phyloP scores from a whole-genome alignment of 441 rosid species.

The Corymbia calophylla region DNA sequence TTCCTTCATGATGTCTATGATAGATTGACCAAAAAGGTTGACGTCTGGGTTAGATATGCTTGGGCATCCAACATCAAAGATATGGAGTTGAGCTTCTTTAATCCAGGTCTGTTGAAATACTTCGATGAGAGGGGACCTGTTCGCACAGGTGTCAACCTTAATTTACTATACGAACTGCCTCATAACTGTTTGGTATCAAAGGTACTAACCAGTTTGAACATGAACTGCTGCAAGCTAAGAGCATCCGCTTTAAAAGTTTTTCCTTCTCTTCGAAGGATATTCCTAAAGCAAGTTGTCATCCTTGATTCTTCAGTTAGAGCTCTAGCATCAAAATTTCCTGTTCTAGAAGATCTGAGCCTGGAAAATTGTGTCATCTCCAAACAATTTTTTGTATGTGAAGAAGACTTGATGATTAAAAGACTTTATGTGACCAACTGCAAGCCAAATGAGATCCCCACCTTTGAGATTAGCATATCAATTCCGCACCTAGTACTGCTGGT shows the following conservation, averaged over 20 bases:
- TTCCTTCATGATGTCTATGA: neutral
- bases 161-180: neutral
- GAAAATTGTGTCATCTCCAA: slow-evolving; percentile 4
- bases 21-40: neutral
- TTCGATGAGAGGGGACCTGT: neutral
- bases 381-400: slow-evolving; percentile 9
- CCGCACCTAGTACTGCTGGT: neutral
- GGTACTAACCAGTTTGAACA: neutral
- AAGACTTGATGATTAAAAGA: slow-evolving; percentile 3
- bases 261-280: slow-evolving; percentile 6
- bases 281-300: neutral
- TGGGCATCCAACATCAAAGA: slow-evolving; percentile 4
- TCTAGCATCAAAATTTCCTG: slow-evolving; percentile 5
- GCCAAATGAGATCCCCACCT: neutral
- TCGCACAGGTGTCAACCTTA: neutral
- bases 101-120: neutral
- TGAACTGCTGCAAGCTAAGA: slow-evolving; percentile 5
- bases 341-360: slow-evolving; percentile 6
- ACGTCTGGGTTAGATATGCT: slow-evolving; percentile 7
- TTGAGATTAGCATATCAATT: slow-evolving; percentile 7
- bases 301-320: slow-evolving; percentile 2
- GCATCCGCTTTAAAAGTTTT: slow-evolving; percentile 5
- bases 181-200: slow-evolving; percentile 6
- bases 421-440: slow-evolving; percentile 3
- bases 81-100: slow-evolving; percentile 7